These are phyloP conservation scores for Phascolomyces articulosus DNA, from an alignment of 371 early-diverging fungal species.

Conservation along the genomic window DNA sequence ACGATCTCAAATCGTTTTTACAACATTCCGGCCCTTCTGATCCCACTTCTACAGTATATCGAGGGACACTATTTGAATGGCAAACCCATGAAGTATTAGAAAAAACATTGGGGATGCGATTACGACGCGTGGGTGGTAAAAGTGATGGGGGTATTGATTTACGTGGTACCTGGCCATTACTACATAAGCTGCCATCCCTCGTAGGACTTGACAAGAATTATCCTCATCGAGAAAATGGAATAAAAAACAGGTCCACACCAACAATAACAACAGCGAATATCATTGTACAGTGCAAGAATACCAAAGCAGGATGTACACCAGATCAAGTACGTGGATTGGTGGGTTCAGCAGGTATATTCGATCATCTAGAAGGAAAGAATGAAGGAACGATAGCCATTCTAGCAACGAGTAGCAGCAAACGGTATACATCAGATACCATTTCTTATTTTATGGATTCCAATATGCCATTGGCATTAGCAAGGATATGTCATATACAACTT, in stretches of 20 bases:
- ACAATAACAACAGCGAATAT: neutral
- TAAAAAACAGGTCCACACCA: too few species aligned
- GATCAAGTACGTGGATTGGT: slow-evolving; percentile 42
- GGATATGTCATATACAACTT: slow-evolving; percentile 24
- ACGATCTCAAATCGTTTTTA: neutral
- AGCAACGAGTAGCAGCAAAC: slow-evolving; percentile 20
- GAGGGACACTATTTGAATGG: slow-evolving; percentile 46
- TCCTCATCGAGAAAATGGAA: too few species aligned
- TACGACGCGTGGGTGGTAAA: slow-evolving; percentile 42
- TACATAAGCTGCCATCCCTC: too few species aligned
- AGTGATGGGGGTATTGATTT: slow-evolving; percentile 49
- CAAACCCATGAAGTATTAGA: slow-evolving; percentile 35
- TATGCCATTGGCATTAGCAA: slow-evolving; percentile 38
- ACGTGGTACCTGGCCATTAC: slow-evolving; percentile 36
- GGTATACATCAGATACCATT: slow-evolving; percentile 36
- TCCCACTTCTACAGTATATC: slow-evolving; percentile 16
- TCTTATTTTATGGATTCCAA: slow-evolving; percentile 29
- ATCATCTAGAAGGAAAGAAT: neutral
- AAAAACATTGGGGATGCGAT: slow-evolving; percentile 31
- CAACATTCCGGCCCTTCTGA: neutral
- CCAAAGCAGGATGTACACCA: slow-evolving; percentile 44
- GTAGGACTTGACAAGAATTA: too few species aligned
- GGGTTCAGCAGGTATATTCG: slow-evolving; percentile 30
- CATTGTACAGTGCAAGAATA: slow-evolving; percentile 41
- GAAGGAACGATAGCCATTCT: slow-evolving; percentile 32